Base-by-base conservation (phyloP, 2,329 filamentous ascomycete species). In the Aspergillus pseudotamarii region DNA sequence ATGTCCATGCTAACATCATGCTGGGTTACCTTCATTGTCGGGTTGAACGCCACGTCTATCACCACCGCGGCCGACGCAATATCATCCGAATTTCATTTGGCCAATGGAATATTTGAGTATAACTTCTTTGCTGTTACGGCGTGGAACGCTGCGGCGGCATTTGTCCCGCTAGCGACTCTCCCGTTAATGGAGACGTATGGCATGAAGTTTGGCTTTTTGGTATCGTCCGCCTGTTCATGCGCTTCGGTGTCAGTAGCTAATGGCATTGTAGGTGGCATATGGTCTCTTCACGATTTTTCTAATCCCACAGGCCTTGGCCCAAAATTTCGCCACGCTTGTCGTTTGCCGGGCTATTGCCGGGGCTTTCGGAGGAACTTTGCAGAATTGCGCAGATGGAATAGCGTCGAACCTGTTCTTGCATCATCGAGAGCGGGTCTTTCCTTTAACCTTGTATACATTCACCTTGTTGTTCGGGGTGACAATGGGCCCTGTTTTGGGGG, bases 311-410 rank as follows among this genome's bases (percentile, higher is more conserved):
- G 80, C 76, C 0, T 60, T 82, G 10, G 81, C 81, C 0, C 75
- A 75, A 16, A 83, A 81, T 62, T 82, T 82, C 57, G 80, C 80
- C 11, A 82, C 81, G 0, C 61, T 83, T 5, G 70, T 83, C 1
- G 72, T 81, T 3, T 79, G 77, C 2, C 74, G 81, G 0, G 79
- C 81, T 55, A 78, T 83, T n/a, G 78, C 78, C 2, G 81, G 81
- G 1, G 75, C 45, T 9, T 60, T 61, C 30, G 59, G 59, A 45
- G 61, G 61, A 11, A 63, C 61, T 0, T 45, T 63, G 32, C 61
- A 63, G 48, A 63, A 63, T 38, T 53, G 58, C 21, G 61, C 61
- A 1, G 61, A 63, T 57, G 61, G 61, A 9, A 46, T 63, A 4
- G 61, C 61, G 1, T 63, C 61, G 16, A 63, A 63, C 26, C 12